Evolutionary conservation across 2,329 filamentous ascomycete genomes (phyloP).

Genomic region (Phaeosphaeria sp.): DNA sequence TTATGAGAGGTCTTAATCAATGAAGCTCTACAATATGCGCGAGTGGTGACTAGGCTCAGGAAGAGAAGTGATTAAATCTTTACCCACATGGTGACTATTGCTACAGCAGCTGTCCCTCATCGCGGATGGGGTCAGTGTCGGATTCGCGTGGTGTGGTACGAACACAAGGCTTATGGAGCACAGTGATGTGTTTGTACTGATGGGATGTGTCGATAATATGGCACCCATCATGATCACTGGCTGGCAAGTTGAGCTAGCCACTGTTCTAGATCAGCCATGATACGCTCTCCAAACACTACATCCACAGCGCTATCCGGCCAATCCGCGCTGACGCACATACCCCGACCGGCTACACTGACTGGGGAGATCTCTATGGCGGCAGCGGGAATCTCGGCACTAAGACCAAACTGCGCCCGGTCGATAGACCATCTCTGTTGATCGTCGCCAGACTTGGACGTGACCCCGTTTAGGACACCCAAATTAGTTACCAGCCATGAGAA

Average conservation of each 20-base stretch:
- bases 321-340: conserved; percentile 21
- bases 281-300: conserved; percentile 17
- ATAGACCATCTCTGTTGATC: conserved; percentile 32
- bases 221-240: conserved; percentile 7
- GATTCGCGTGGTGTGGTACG: no score
- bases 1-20: no score
- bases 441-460: neutral
- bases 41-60: no score
- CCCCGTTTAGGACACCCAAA: conserved; percentile 45
- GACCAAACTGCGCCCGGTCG: conserved; percentile 33
- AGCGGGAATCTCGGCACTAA: conserved; percentile 39
- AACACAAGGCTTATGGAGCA: no score
- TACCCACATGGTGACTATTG: no score
- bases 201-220: no score
- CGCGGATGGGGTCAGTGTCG: no score
- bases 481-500: conserved; percentile 47
- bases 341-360: conserved; percentile 31
- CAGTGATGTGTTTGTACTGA: no score
- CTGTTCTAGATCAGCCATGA: conserved; percentile 26
- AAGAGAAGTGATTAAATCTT: no score
- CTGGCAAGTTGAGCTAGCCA: conserved; percentile 19
- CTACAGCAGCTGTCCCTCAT: no score
- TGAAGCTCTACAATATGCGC: no score
- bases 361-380: conserved; percentile 34
- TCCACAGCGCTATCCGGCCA: conserved; percentile 22